phyloP scores from a whole-genome alignment of 164 flowering plant genomes.

The Santalum album region DNA sequence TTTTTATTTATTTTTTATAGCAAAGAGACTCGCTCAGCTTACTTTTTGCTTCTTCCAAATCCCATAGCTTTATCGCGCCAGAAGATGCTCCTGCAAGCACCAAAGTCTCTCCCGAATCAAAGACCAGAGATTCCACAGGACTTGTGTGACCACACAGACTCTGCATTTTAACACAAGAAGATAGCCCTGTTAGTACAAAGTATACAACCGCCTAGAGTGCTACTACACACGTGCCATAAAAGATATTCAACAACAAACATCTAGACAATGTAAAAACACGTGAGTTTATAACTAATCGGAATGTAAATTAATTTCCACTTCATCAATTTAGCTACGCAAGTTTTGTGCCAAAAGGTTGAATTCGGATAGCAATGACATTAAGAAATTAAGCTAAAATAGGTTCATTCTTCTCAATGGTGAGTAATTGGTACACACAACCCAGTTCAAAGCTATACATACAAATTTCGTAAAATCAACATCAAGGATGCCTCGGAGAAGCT shows the following conservation, averaged over 20 bases:
- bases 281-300: no score
- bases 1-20: no score
- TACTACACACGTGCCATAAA: not conserved
- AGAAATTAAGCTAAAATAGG: not conserved
- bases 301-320: no score
- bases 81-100: conserved; percentile 75
- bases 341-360: not conserved
- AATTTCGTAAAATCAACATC: not conserved
- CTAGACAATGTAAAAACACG: not conserved
- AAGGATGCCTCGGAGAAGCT: not conserved
- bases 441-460: no score
- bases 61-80: conserved; percentile 81
- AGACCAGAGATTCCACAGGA: conserved; percentile 67
- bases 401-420: not conserved
- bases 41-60: conserved; percentile 85
- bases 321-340: not conserved
- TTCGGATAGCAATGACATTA: not conserved
- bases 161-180: conserved; percentile 31
- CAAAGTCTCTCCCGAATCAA: conserved; percentile 70
- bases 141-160: conserved; percentile 78
- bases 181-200: not conserved
- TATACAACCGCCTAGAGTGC: not conserved
- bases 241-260: not conserved
- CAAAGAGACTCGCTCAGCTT: no score
- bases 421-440: no score